Conservation (phyloP, 495 filamentous ascomycete species). For the Barbatosphaeria neglecta region DNA sequence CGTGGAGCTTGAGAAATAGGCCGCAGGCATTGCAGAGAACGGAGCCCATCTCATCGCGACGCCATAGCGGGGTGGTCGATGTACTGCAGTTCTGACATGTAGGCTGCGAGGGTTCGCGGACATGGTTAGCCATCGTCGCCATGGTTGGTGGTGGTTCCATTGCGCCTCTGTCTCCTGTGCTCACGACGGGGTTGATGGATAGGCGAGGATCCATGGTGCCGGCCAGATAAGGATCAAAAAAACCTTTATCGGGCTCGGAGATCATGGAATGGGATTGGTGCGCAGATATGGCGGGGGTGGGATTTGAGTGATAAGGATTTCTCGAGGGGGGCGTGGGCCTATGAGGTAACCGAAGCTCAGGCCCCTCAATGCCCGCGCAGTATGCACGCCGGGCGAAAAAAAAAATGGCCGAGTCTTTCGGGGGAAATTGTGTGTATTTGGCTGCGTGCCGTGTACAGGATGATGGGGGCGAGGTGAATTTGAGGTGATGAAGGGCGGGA, state of each 20-base stretch:
- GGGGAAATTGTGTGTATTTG: neutral
- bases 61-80: slow-evolving; percentile 92
- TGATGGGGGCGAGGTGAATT: too few relatives aligned
- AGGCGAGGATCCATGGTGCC: slow-evolving; percentile 2
- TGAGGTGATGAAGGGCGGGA: too few relatives aligned
- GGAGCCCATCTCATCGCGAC: slow-evolving; percentile 86
- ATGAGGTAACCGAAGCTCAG: neutral
- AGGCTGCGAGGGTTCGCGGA: slow-evolving; percentile 67
- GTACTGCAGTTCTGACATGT: slow-evolving; percentile 96
- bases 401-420: too few relatives aligned
- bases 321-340: neutral
- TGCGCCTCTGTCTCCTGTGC: neutral
- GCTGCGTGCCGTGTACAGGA: too few relatives aligned
- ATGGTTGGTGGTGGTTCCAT: slow-evolving; percentile 6
- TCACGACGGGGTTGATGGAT: slow-evolving; percentile 6
- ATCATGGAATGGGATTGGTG: slow-evolving; percentile 1
- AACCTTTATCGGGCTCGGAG: neutral
- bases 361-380: neutral
- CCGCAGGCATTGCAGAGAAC: slow-evolving; percentile 99
- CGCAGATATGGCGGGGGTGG: neutral
- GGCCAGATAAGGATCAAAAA: slow-evolving; percentile 2
- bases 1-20: slow-evolving; percentile 92
- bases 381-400: too few relatives aligned
- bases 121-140: slow-evolving; percentile 33
- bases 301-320: neutral